Evolutionary conservation across 2,329 filamentous ascomycete genomes (phyloP).

Genomic region (Geosmithia putterillii): DNA sequence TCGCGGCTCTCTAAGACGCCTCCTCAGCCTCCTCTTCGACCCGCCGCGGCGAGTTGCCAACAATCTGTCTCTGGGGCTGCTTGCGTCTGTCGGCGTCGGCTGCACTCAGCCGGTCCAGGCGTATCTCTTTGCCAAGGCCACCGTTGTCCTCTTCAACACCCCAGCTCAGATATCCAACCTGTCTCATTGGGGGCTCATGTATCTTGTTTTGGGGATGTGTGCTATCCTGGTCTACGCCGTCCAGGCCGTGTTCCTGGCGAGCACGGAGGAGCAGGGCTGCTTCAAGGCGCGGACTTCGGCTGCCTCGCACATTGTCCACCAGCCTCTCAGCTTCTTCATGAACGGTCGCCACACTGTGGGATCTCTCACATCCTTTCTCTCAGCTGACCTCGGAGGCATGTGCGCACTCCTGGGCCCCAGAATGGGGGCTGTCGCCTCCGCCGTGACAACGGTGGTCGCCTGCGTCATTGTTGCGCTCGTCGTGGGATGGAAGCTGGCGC

Average conservation of each 20-base stretch:
- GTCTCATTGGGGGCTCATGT: slow-evolving; percentile 39
- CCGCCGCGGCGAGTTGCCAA: too few relatives aligned
- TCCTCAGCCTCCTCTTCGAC: too few relatives aligned
- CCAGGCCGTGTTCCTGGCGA: slow-evolving; percentile 22
- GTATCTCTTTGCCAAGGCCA: slow-evolving; percentile 25
- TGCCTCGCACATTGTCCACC: slow-evolving; percentile 78
- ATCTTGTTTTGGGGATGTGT: slow-evolving; percentile 34
- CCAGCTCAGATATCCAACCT: slow-evolving; percentile 16
- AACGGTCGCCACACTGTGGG: slow-evolving; percentile 79
- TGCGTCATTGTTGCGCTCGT: slow-evolving; percentile 42
- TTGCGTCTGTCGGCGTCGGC: too few relatives aligned
- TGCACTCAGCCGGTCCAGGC: slow-evolving; percentile 31
- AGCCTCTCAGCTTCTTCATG: slow-evolving; percentile 91
- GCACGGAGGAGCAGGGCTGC: slow-evolving; percentile 39
- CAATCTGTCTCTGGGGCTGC: too few relatives aligned
- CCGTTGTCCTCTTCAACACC: slow-evolving; percentile 24
- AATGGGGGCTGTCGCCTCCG: slow-evolving; percentile 17
- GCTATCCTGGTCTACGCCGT: slow-evolving; percentile 30
- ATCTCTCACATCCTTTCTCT: slow-evolving; percentile 50
- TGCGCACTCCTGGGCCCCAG: slow-evolving; percentile 29
- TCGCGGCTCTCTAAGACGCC: too few relatives aligned
- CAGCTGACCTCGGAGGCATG: slow-evolving; percentile 22
- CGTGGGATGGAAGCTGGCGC: slow-evolving; percentile 56
- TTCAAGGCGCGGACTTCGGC: slow-evolving; percentile 70
- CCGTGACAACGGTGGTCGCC: slow-evolving; percentile 15